Evolutionary conservation across 805 yeast species (phyloP).

Genomic region (Kazachstania taianensis): DNA sequence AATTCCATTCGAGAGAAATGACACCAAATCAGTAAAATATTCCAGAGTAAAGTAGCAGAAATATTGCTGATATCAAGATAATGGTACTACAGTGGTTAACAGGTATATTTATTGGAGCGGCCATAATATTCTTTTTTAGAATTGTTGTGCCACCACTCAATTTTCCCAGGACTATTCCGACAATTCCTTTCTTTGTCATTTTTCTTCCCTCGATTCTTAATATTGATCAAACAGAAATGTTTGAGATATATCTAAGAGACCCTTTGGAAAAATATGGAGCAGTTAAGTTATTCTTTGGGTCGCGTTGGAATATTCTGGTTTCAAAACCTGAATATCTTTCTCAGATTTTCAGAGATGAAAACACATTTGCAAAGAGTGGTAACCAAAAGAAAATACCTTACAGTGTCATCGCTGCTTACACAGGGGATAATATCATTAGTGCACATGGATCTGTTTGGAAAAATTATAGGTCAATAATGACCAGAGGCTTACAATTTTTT

Average conservation of each 20-base stretch:
- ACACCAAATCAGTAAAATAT: too few species aligned
- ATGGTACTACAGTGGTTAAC: too few species aligned
- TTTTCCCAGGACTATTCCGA: conserved; percentile 46
- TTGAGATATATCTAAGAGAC: conserved; percentile 33
- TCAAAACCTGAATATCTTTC: conserved; percentile 38
- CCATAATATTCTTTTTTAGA: conserved; percentile 6
- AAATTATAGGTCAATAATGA: conserved; percentile 35
- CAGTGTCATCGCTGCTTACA: conserved; percentile 42
- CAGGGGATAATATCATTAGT: conserved; percentile 53
- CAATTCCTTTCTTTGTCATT: conserved; percentile 51
- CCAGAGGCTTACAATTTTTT: conserved; percentile 43
- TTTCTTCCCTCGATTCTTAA: conserved; percentile 36
- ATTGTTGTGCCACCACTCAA: conserved; percentile 37
- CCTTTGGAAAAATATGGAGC: conserved; percentile 45
- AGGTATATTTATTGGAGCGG: background rate
- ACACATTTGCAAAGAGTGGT: conserved; percentile 47
- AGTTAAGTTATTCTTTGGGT: conserved; percentile 49
- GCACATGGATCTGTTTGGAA: conserved; percentile 48
- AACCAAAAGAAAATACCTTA: conserved; percentile 49
- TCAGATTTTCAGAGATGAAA: conserved; percentile 40
- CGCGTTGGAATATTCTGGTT: conserved; percentile 50
- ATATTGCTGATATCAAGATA: too few species aligned
- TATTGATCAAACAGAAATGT: conserved; percentile 42
- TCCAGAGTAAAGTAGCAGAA: too few species aligned
- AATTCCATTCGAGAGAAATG: too few species aligned